These are phyloP conservation scores for Thelephora terrestris DNA, from an alignment of 1,284 basidiomycete species.

Conservation along the genomic window DNA sequence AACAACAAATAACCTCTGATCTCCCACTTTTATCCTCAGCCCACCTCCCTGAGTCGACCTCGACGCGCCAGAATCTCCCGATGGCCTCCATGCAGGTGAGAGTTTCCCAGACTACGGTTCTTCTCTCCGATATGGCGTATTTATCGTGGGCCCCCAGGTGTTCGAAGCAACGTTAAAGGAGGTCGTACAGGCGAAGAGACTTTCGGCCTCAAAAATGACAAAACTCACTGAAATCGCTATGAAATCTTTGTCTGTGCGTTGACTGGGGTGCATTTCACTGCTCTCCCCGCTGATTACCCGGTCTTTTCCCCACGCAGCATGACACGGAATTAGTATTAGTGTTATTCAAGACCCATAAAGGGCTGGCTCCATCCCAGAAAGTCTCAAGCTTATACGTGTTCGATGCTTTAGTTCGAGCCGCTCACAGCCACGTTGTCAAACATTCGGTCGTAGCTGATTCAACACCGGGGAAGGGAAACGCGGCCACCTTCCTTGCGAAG, in stretches of 20 bases:
- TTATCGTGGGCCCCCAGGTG: conserved; percentile 32
- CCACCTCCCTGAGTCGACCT: no score
- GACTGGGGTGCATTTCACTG: not conserved
- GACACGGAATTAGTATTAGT: conserved; percentile 80
- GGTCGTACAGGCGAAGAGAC: conserved; percentile 67
- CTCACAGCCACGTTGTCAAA: conserved; percentile 59
- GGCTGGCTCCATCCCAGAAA: conserved; percentile 55
- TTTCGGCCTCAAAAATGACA: conserved; percentile 78
- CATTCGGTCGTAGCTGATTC: conserved; percentile 44
- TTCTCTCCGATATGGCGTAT: not conserved
- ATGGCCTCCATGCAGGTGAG: conserved; percentile 14
- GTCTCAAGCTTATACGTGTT: conserved; percentile 83
- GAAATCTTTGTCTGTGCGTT: conserved; percentile 60
- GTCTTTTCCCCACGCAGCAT: conserved; percentile 33
- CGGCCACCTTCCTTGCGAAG: conserved; percentile 75
- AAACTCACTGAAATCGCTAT: conserved; percentile 64
- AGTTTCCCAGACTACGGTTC: not conserved
- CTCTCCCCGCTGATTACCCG: not conserved
- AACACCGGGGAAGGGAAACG: conserved; percentile 46
- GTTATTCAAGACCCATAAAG: conserved; percentile 78
- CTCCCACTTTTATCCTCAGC: no score
- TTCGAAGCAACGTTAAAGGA: conserved; percentile 74
- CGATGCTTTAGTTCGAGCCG: conserved; percentile 80
- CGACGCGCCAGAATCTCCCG: not conserved
- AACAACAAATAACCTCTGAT: no score